phyloP scores from a whole-genome alignment of 352 stramenopile genomes.

The Globisporangium iwayamae region DNA sequence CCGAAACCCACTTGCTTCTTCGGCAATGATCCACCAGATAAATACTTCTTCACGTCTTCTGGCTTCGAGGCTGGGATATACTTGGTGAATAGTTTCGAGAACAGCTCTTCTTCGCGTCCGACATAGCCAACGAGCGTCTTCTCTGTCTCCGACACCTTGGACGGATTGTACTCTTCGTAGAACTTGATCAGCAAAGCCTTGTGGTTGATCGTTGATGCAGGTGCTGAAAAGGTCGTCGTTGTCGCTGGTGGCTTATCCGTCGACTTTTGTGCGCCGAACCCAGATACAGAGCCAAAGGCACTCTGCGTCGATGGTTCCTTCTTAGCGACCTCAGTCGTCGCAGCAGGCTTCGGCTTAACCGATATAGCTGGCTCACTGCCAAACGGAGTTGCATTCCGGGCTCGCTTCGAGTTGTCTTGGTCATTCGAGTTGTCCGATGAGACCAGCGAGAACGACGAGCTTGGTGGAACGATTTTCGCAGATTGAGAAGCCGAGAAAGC shows the following conservation, averaged over 20 bases:
- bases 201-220: constrained; percentile 26
- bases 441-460: constrained; percentile 13
- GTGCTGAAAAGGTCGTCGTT: constrained; percentile 10
- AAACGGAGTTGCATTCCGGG: not conserved
- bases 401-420: constrained; percentile 6
- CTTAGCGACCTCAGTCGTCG: constrained; percentile 3
- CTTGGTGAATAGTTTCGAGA: constrained; percentile 54
- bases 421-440: constrained; percentile 10
- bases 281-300: constrained; percentile 29
- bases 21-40: constrained; percentile 45
- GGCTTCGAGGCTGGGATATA: constrained; percentile 52
- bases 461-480: constrained; percentile 1
- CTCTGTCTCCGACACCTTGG: constrained; percentile 40
- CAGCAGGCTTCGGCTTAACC: constrained; percentile 12
- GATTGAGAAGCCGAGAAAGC: not conserved
- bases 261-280: constrained; percentile 9
- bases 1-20: constrained; percentile 21
- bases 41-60: constrained; percentile 61
- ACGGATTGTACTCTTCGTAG: constrained; percentile 59
- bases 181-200: constrained; percentile 54
- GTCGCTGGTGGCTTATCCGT: constrained; percentile 8
- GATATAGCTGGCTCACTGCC: not conserved
- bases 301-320: constrained; percentile 7
- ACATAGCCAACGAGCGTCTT: constrained; percentile 52
- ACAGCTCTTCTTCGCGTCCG: constrained; percentile 58